Evolutionary conservation across 75 land plant species (phyloP), one percentile per base, ranked within the genome.

Genomic region (Pinus albicaulis): DNA sequence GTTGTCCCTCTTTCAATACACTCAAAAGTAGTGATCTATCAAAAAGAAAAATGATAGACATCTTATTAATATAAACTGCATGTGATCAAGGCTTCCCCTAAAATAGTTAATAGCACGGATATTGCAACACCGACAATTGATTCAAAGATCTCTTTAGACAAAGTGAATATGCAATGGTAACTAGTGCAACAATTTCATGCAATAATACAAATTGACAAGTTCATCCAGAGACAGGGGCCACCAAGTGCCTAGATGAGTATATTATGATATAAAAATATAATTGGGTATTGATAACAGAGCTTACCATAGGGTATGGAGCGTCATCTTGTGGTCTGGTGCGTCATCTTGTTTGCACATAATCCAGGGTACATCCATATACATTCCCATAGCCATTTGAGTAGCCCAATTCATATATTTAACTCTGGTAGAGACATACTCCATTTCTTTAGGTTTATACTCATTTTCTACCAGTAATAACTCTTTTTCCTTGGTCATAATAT

Each of bases 271-370:
- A 23, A 44, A 34, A 7, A 28, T 71, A 26, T 10, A 70, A 31
- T 17, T 71, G 52, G 24, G 16, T 23, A 19, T 70, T 11, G 2
- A 20, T 25, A 77, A 72, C 10, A 74, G 14, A 31, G 48, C 88
- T 65, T 62, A 95, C 98, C 82, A 96, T 78, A 56, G 90, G 92
- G 48, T n/a, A n/a, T n/a, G n/a, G n/a, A n/a, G n/a, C n/a, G n/a
- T n/a, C n/a, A n/a, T n/a, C n/a, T n/a, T n/a, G n/a, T n/a, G n/a
- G 69, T 85, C 84, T 62, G 97, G 97, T 28, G 99, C 99, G 80
- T 90, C 95, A 73, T 94, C 82, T 75, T 96, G 90, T 80, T 94
- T 91, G 88, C 99, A 96, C 99, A 93, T 96, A 62, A 93, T 80
- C 99, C 97, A 96, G 5, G 97, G 97, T 12, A 96, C 95, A 73